Base-by-base conservation (phyloP, 305 asterid genomes). In the Fraxinus baroniana region DNA sequence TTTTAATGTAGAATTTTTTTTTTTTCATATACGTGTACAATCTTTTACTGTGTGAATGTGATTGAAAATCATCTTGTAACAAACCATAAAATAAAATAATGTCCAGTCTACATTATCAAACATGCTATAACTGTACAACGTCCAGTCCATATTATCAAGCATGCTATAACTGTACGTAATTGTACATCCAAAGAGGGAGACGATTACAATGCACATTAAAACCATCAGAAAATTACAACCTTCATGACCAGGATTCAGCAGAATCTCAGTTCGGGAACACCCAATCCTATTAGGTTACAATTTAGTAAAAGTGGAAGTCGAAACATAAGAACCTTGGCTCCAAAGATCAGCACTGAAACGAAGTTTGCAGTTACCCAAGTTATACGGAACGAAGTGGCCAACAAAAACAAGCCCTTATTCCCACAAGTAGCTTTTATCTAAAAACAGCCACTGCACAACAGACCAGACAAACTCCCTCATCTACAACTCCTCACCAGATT, bases 371-470 rank as follows among this genome's bases (percentile, higher is more conserved):
- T 41, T 39, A 30, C 39, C 79, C 36, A 17, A 66, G 72, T 76
- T 70, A 39, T 44, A 39, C 3, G 9, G 75, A 75, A 80, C 37
- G 79, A 79, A 71, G 64, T 75, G 83, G 82, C 87, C 88, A 81
- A 75, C 77, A 78, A 88, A 88, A 88, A 86, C 77, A 83, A 78
- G 86, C 78, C 57, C 87, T 86, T 74, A 49, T 68, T 78, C 84
- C 86, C 32, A 71, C 78, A 80, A 26, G 72, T 82, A 79, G 80
- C 80, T 57, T 74, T 49, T 83, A 22, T 18, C 18, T 32, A 33
- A 7, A 22, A 78, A 9, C 2, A 73, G 82, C 87, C 85, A 36
- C 83, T 24, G 7, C 12, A 33, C 18, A 32, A 32, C 3, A 30
- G 39, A 70, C 75, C 75, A 70, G 41, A 70, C 39, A 60, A 83